Conservation (phyloP, 805 yeast genomes). For the Ogataea ramenticola region DNA sequence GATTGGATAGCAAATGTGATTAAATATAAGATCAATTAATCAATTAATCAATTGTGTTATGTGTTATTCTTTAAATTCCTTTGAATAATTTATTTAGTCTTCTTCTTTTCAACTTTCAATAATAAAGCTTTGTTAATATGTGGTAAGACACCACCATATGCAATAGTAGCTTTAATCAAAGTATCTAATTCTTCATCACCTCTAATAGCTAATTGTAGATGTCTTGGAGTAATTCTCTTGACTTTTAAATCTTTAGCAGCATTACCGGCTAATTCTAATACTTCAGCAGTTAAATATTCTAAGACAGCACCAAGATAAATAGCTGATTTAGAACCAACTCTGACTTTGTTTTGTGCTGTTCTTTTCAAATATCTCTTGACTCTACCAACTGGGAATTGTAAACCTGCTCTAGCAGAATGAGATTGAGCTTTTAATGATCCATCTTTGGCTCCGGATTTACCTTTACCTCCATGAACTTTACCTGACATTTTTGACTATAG, state of each 20-base stretch:
- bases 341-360: conserved; percentile 68
- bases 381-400: conserved; percentile 98
- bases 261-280: conserved; percentile 94
- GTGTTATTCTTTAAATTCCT: too few species aligned
- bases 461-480: conserved; percentile 85
- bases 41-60: too few species aligned
- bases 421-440: conserved; percentile 55
- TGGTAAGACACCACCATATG: conserved; percentile 97
- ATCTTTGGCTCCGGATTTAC: conserved; percentile 81
- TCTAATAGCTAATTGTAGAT: conserved; percentile 92
- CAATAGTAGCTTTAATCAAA: conserved; percentile 90
- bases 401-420: conserved; percentile 90
- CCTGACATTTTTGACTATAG: too few species aligned
- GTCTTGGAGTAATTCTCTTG: conserved; percentile 97
- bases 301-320: conserved; percentile 92
- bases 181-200: conserved; percentile 97
- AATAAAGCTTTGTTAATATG: conserved; percentile 80
- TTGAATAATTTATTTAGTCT: conserved; percentile 6
- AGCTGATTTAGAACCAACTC: conserved; percentile 77
- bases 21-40: too few species aligned
- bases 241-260: conserved; percentile 95
- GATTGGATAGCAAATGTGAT: too few species aligned
- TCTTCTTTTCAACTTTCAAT: conserved; percentile 65
- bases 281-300: conserved; percentile 95
- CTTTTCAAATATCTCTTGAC: conserved; percentile 92